Evolutionary conservation across 2,329 filamentous ascomycete genomes (phyloP).

Genomic region (Cercospora beticola): DNA sequence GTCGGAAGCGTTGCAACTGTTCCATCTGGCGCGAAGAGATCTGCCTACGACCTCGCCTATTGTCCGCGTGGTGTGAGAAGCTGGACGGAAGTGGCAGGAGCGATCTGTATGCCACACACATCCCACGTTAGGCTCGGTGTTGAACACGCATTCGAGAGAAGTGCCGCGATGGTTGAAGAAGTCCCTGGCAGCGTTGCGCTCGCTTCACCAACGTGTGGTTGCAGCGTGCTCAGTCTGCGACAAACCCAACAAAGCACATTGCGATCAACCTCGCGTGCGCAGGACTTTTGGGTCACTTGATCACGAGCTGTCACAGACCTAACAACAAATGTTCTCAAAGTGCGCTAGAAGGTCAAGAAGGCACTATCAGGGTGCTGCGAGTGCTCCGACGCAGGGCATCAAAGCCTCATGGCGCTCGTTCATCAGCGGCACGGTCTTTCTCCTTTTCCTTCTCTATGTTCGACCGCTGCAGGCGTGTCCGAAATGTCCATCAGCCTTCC

Average conservation of each 20-base stretch:
- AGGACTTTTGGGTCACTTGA: background rate
- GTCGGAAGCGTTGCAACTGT: background rate
- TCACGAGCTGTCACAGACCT: background rate
- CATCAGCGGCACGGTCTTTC: background rate
- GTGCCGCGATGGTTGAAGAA: background rate
- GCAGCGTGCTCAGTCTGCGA: background rate
- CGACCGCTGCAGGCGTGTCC: background rate
- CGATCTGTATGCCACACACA: background rate
- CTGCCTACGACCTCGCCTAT: background rate
- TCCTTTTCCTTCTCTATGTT: background rate
- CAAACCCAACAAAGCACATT: background rate
- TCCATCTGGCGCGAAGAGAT: background rate
- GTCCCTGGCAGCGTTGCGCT: background rate
- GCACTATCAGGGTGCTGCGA: background rate
- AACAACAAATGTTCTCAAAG: background rate
- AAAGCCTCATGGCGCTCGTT: background rate
- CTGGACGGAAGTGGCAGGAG: background rate
- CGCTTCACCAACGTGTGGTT: background rate
- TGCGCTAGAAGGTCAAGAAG: background rate
- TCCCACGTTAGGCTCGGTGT: background rate
- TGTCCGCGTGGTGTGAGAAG: background rate
- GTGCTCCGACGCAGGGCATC: background rate
- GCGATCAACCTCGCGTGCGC: constrained; percentile 5
- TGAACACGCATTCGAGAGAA: background rate
- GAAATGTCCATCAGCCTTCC: constrained; percentile 2